A percentile compares a stretch with the other conserved stretches of the same genome.
These are phyloP conservation scores for Sporothrix phasma DNA, from an alignment of 2,329 filamentous ascomycete genomes.

Conservation along the genomic window DNA sequence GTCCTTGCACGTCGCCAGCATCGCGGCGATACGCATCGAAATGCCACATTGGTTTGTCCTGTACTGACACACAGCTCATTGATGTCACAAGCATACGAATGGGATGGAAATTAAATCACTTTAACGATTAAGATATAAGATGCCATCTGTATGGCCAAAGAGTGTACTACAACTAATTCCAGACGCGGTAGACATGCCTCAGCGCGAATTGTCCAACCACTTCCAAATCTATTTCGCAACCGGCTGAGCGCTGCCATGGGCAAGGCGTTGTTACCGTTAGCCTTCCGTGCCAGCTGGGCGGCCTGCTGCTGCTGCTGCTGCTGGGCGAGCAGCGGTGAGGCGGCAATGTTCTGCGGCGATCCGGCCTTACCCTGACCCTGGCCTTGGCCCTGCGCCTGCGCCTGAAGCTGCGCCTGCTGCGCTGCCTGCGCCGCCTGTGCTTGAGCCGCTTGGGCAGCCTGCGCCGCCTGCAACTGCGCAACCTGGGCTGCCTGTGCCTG, in stretches of 20 bases:
- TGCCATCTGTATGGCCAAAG: background rate
- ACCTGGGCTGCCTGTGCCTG: slow-evolving; percentile 42
- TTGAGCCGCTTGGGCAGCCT: slow-evolving; percentile 6
- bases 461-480: slow-evolving; percentile 31
- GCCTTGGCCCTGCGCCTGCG: background rate
- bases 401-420: background rate
- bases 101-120: background rate
- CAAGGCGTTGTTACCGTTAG: background rate
- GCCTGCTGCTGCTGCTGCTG: slow-evolving; percentile 8
- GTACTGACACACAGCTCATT: too few relatives aligned
- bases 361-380: background rate
- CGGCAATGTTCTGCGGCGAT: background rate
- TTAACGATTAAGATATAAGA: background rate
- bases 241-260: background rate
- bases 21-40: too few relatives aligned
- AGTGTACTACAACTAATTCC: background rate
- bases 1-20: background rate
- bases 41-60: too few relatives aligned
- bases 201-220: background rate
- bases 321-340: background rate
- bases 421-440: background rate
- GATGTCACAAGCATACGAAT: background rate
- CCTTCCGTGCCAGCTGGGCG: slow-evolving; percentile 13
- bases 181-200: background rate
- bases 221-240: background rate